Base-by-base conservation (phyloP, 2,329 filamentous ascomycete species). In the Ascochyta clinopodiicola region DNA sequence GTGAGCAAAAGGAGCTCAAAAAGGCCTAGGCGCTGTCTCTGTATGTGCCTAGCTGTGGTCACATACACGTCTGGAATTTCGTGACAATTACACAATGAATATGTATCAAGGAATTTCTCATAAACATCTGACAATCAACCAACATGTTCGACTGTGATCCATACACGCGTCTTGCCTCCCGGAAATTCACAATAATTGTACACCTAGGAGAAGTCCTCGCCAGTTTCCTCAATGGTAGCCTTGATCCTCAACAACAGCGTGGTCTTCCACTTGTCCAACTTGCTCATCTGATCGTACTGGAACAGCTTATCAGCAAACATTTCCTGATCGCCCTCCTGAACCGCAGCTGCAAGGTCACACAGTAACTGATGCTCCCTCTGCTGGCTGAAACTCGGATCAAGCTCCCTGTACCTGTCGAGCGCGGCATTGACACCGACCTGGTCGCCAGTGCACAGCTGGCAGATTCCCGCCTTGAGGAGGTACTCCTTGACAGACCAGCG, bases 231-330 rank as follows among this genome's bases (percentile, higher is more conserved):
- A 67, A 96, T 96, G 49, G 82, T 82, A 68, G 88, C 88, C 87
- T 97, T 97, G 69, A 97, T 84, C 66, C 87, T 85, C 70, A 96
- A 79, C 60, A 96, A 77, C 54, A 96, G 80, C 29, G 89, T 91
- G 45, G 91, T 96, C 88, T 97, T 96, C 94, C 94, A 98, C 81
- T 94, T 95, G 74, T 97, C 93, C 70, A 98, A 80, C 82, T 95
- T 95, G 79, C 88, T 95, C 79, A 96, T 83, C 80, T 96, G 91
- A 75, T 97, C 92, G 72, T 86, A 98, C 75, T 94, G 88, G 81
- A 90, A 96, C 61, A 96, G 77, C 67, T 93, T 92, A 71, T 96
- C 91, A 21, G 89, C 86, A 70, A 96, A 98, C 58, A 84, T 82
- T 68, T 96, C 92, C 74, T 90, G 88, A 68, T 96, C 91, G 51